A percentile compares a stretch with the other conserved stretches of the same genome.
Evolutionary conservation across 768 basidiomycete species (phyloP).

Genomic region (Agrocybe pediades): DNA sequence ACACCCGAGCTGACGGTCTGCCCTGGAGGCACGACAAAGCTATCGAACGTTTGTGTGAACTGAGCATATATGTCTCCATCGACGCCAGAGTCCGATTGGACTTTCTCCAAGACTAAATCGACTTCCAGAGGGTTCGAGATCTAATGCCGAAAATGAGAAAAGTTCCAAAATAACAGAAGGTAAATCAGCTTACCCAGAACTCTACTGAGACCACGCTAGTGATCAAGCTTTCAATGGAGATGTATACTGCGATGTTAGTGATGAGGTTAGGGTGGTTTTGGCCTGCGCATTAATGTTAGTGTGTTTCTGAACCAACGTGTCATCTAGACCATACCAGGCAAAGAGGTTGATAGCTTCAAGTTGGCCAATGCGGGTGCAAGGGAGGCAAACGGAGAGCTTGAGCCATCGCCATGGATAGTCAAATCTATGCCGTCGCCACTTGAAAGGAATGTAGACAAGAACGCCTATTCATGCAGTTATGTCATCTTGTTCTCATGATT

Average conservation of each 20-base stretch:
- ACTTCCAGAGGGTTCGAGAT: slow-evolving; percentile 56
- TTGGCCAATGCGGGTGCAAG: slow-evolving; percentile 56
- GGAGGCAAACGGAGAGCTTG: slow-evolving; percentile 64
- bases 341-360: slow-evolving; percentile 49
- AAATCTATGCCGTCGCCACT: slow-evolving; percentile 47
- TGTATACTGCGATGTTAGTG: slow-evolving; percentile 53
- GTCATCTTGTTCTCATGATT: slow-evolving; percentile 1
- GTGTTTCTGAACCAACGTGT: neutral
- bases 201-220: slow-evolving; percentile 54
- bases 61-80: slow-evolving; percentile 57
- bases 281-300: slow-evolving; percentile 24
- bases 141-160: neutral
- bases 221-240: slow-evolving; percentile 50
- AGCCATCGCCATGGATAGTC: slow-evolving; percentile 58
- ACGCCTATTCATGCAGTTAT: slow-evolving; percentile 34
- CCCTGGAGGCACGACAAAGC: slow-evolving; percentile 40
- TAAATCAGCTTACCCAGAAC: slow-evolving; percentile 46
- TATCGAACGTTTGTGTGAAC: slow-evolving; percentile 46
- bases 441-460: slow-evolving; percentile 63
- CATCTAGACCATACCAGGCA: slow-evolving; percentile 41
- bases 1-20: too few species aligned
- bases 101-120: slow-evolving; percentile 55
- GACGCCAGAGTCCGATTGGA: slow-evolving; percentile 59
- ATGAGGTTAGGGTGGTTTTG: slow-evolving; percentile 59
- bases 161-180: too few species aligned